Percentiles rank a stretch among this genome's conserved stretches.
These are phyloP conservation scores for Tremella fuciformis DNA, from an alignment of 768 basidiomycete genomes.

Conservation along the genomic window DNA sequence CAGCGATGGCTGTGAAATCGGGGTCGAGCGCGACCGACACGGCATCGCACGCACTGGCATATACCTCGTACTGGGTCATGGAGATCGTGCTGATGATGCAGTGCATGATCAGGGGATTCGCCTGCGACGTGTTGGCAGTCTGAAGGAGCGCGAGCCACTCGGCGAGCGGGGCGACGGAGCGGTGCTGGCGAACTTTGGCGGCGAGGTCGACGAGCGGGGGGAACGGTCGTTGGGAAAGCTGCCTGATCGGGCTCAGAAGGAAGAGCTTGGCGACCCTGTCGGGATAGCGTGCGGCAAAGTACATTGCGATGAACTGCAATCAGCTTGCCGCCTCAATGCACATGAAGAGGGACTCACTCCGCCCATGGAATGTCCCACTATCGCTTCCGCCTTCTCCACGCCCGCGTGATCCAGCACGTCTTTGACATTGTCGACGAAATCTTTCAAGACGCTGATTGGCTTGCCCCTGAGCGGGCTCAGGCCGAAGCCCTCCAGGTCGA, in stretches of 20 bases:
- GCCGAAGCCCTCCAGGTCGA: constrained; percentile 11
- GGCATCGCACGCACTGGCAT: not conserved
- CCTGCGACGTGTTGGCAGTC: not conserved
- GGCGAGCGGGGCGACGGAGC: no score
- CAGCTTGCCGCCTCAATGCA: not conserved
- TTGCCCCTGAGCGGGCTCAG: not conserved
- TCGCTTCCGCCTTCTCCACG: not conserved
- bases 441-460: not conserved
- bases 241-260: constrained; percentile 1
- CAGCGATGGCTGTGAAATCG: not conserved
- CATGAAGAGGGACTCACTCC: not conserved
- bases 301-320: not conserved
- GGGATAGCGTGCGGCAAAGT: constrained; percentile 1
- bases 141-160: not conserved
- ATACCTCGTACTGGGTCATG: not conserved
- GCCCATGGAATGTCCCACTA: constrained; percentile 4
- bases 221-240: not conserved
- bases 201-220: not conserved
- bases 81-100: not conserved
- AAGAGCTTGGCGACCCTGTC: not conserved
- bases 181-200: not conserved
- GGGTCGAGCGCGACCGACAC: constrained; percentile 2
- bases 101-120: not conserved
- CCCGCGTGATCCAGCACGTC: constrained; percentile 5
- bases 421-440: constrained; percentile 1